These are phyloP conservation scores for Bifiguratus adelaidae DNA, from an alignment of 192 early-diverging fungal genomes.

Conservation along the genomic window DNA sequence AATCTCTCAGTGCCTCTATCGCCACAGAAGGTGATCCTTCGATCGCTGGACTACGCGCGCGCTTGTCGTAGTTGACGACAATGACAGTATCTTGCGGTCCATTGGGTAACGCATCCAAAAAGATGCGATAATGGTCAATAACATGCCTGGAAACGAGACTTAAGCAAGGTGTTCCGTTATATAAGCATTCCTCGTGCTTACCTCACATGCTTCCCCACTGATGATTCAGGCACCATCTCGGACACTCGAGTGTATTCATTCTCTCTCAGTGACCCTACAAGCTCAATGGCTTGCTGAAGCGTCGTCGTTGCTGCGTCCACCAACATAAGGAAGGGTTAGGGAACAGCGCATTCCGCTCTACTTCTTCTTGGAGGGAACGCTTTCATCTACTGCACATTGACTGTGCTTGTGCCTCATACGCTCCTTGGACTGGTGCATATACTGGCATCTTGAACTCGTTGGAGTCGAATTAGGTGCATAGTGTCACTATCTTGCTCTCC, in stretches of 20 bases:
- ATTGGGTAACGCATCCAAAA: too few relatives aligned
- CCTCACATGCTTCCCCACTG: slow-evolving; percentile 39
- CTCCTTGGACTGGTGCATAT: too few relatives aligned
- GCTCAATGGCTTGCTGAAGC: slow-evolving; percentile 17
- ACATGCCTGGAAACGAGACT: slow-evolving; percentile 15
- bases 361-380: too few relatives aligned
- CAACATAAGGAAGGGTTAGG: too few relatives aligned
- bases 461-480: too few relatives aligned
- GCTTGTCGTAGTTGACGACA: slow-evolving; percentile 26
- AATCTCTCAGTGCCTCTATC: too few relatives aligned
- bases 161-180: neutral
- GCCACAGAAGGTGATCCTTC: neutral
- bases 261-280: slow-evolving; percentile 5
- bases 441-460: too few relatives aligned
- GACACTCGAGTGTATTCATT: slow-evolving; percentile 24
- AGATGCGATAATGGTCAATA: slow-evolving; percentile 28
- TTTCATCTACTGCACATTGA: too few relatives aligned
- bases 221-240: slow-evolving; percentile 20
- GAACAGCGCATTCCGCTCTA: too few relatives aligned
- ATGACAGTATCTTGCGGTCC: slow-evolving; percentile 9
- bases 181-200: neutral
- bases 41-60: slow-evolving; percentile 23
- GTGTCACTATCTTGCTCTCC: neutral
- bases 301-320: slow-evolving; percentile 3
- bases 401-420: too few relatives aligned